Evolutionary conservation across 495 filamentous ascomycete genomes (phyloP), one percentile per base, ranked within the genome.

Genomic region (Lasiosphaeria hispida): DNA sequence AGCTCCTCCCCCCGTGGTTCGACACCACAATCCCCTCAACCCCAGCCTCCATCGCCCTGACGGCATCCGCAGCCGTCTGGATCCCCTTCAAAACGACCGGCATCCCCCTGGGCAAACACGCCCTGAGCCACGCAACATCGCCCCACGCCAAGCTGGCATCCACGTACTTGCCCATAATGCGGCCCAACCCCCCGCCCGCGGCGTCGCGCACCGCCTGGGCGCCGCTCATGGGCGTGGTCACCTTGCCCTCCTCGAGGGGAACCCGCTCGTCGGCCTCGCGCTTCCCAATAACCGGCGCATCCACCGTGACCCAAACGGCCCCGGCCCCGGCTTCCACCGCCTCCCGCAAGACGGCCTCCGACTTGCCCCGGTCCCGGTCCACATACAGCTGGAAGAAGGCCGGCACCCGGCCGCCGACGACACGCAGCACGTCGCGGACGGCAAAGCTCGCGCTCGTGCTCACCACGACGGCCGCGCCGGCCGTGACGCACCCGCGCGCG

Each of bases 361-460:
- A 85, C 60, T 89, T 89, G 42, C 72, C 52, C 1, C 89, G 80
- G 57, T 90, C 79, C 41, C 83, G 84, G 69, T 93, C 87, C 51
- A 94, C 89, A 63, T 96, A 96, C 38, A 96, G 73, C 63, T 94
- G 91, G 63, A 92, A 87, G 75, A 91, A 91, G 3, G 56, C 15
- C 59, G 38, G 73, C 36, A 71, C 69, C 3, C 63, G 48, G 5
- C 48, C 40, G 30, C 72, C 70, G 2, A 82, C 80, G 11, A 78
- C 69, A 14, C 69, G 66, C 33, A 80, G 69, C 15, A 94, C 81
- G 18, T 90, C 86, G 3, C 77, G 69, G 30, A 90, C 70, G 2
- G 84, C 76, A 61, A 80, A 90, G 2, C 85, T 88, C 7, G 88
- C 86, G 55, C 86, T 88, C 6, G 88, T 92, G 2, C 85, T 89